phyloP scores from a whole-genome alignment of 257 asterid genomes.

The Nicotiana undulata region DNA sequence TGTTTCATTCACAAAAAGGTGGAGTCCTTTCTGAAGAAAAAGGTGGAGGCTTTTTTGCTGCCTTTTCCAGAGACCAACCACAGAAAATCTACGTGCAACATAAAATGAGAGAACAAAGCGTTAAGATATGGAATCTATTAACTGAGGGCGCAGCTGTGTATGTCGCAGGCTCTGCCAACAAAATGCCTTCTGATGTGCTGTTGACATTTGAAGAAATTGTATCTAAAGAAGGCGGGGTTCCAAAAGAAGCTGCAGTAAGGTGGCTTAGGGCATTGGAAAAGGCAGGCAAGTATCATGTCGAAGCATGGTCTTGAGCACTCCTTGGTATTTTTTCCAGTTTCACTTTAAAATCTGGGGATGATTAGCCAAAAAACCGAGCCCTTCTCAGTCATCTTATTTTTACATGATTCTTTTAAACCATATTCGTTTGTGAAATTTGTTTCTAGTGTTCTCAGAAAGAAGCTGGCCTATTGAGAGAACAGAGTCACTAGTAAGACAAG shows the following conservation, averaged over 20 bases:
- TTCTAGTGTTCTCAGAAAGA: no score
- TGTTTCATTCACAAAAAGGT: conserved; percentile 41
- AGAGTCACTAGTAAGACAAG: background rate
- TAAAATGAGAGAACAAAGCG: conserved; percentile 66
- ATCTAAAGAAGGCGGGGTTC: conserved; percentile 47
- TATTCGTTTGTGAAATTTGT: no score
- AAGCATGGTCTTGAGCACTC: conserved; percentile 70
- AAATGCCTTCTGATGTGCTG: conserved; percentile 86
- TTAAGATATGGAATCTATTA: conserved; percentile 61
- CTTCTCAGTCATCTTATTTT: no score
- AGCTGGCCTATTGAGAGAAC: background rate
- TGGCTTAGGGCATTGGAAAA: conserved; percentile 70
- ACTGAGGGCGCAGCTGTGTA: conserved; percentile 69
- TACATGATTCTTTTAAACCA: no score
- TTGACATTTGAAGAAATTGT: conserved; percentile 71
- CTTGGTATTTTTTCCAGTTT: background rate
- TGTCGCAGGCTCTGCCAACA: conserved; percentile 84
- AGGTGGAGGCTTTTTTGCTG: conserved; percentile 82
- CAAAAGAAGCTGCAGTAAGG: conserved; percentile 54
- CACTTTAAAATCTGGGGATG: background rate
- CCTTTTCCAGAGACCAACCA: conserved; percentile 89
- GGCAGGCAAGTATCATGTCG: conserved; percentile 80
- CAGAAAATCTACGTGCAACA: conserved; percentile 85
- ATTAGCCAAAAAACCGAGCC: background rate
- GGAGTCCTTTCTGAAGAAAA: conserved; percentile 77